Evolutionary conservation across 495 filamentous ascomycete species (phyloP), one percentile per base, ranked within the genome.

Genomic region (Lasiosphaeriaceae sp.): DNA sequence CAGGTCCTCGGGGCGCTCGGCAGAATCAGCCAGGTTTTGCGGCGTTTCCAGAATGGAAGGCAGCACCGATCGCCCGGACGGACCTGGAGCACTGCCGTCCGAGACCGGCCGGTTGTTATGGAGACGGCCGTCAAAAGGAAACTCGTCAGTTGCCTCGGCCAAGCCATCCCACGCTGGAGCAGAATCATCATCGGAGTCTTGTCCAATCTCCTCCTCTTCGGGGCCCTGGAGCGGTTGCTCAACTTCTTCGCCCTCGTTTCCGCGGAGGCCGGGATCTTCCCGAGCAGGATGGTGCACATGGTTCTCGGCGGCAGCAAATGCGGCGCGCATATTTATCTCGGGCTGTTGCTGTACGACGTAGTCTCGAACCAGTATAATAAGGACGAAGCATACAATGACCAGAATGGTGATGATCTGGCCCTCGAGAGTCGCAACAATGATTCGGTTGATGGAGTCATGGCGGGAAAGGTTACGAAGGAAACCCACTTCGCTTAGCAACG

Each of bases 311-410:
- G 74, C 74, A 19, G 75, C 77, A 61, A 82, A 80, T 16, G 74
- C 79, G 22, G 77, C 80, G 9, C 80, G 77, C 77, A 82, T 79
- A 60, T 83, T 81, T 63, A 88, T 76, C 57, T 88, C 88, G 11
- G 92, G 92, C 66, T 97, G 95, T 67, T 97, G 94, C 65, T 97
- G 93, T 6, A 97, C 91, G 39, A 99, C 94, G 84, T 96, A 99
- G 72, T 99, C 94, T 17, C 94, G 80, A 50, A 99, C 96, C 17
- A 99, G 74, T 61, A 99, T 97, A 41, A 99, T 85, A 31, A 99
- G 73, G 50, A 99, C 96, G 68, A 97, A 97, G 47, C 86, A 88
- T 50, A 92, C 78, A 7, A 99, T 92, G 31, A 97, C 89, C 14
- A 93, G 75, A 1, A 96, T 71, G 8, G 93, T 97, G 57, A 99